Conservation (phyloP, 108 stramenopile species). For the Fistulifera solaris region DNA sequence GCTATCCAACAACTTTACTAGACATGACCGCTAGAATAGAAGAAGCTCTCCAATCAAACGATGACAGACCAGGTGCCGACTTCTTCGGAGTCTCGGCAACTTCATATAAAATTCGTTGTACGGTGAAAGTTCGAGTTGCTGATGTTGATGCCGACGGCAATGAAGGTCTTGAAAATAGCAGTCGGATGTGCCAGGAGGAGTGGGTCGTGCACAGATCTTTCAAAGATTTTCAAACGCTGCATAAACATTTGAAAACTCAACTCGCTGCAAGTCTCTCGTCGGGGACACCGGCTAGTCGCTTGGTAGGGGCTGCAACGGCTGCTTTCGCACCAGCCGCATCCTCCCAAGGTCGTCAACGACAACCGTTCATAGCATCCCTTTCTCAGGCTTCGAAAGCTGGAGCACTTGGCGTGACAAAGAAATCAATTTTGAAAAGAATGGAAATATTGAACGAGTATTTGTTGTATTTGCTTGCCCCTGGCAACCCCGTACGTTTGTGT, state of each 20-base stretch:
- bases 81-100: slow-evolving; percentile 26
- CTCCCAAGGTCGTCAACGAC: slow-evolving; percentile 19
- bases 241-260: slow-evolving; percentile 75
- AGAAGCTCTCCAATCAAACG: slow-evolving; percentile 50
- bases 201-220: slow-evolving; percentile 73
- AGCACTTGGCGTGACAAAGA: slow-evolving; percentile 54
- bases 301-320: slow-evolving; percentile 69
- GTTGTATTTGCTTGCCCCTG: slow-evolving; percentile 46
- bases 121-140: slow-evolving; percentile 17
- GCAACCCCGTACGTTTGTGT: slow-evolving; percentile 45
- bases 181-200: slow-evolving; percentile 38
- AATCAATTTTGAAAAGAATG: slow-evolving; percentile 45
- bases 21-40: slow-evolving; percentile 47
- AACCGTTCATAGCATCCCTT: slow-evolving; percentile 64
- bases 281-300: slow-evolving; percentile 47
- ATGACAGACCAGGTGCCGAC: slow-evolving; percentile 20
- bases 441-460: slow-evolving; percentile 68
- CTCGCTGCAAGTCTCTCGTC: slow-evolving; percentile 52
- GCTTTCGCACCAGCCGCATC: slow-evolving; percentile 28
- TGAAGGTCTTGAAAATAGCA: slow-evolving; percentile 9
- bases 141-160: slow-evolving; percentile 38
- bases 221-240: slow-evolving; percentile 71
- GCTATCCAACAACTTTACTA: slow-evolving; percentile 57
- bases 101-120: slow-evolving; percentile 62
- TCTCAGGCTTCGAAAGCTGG: slow-evolving; percentile 64